Base-by-base conservation (phyloP, 345 rosid species). In the Boechera retrofracta region DNA sequence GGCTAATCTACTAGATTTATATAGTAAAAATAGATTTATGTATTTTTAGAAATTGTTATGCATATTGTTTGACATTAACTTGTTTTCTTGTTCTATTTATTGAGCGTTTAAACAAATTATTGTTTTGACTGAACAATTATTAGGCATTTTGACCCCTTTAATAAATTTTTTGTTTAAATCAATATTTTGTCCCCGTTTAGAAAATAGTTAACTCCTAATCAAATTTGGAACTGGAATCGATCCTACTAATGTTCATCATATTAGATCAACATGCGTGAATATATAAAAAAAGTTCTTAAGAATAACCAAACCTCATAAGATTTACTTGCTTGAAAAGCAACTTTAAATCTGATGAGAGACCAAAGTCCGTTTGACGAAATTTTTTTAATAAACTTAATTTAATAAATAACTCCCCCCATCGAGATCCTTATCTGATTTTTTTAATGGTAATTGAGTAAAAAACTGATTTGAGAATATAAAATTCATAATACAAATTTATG, bases 1-100 rank as follows among this genome's bases (percentile, higher is more conserved):
- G 18, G 56, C 29, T 71, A 47, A 45, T 47, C 32, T 13, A 71
- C n/a, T 9, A 31, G 62, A 57, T 57, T 57, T 31, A 7, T 55
- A 10, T 15, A 13, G 21, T 12, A 56, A 31, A 56, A 31, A 56
- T 13, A 56, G 10, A 55, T 11, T 2, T 56, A 5, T 12, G 2
- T 56, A 56, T 56, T 2, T 56, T 56, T 31, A 55, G 60, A 29
- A 29, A 13, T 12, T 31, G 39, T 57, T 57, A 31, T 31, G 62
- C 2, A 31, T 57, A 13, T 31, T 4, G 38, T 31, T 54, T 54
- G 35, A 54, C 31, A 2, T 29, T 55, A 18, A 29, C 9, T 29
- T 55, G 36, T 2, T 29, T 31, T 31, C 24, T 15, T 57, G 62
- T 57, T 33, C 39, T 31, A 57, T 13, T 13, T 13, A 6, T 57